Evolutionary conservation across 2,329 filamentous ascomycete species (phyloP), one percentile per base, ranked within the genome.

Genomic region (Fusarium dlaminii): DNA sequence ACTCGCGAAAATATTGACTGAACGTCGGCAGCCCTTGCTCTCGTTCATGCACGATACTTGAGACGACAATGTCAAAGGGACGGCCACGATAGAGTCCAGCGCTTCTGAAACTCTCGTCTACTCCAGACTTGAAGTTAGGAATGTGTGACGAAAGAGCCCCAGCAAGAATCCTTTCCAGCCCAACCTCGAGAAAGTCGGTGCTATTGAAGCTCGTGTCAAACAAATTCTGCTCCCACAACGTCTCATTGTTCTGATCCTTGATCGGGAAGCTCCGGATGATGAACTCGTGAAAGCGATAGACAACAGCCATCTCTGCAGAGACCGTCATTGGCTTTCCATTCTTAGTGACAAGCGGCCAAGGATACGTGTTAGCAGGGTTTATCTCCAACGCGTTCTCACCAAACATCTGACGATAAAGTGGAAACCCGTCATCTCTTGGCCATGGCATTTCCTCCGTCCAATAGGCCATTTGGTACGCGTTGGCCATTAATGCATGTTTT

Each of bases 161-260:
- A 11, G 48, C n/a, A 20, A 52, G 17, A 27, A 52, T 36, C 8
- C n/a, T 36, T 13, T 52, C 48, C n/a, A 52, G 8, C 4, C n/a
- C 17, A 11, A 52, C 17, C 0, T 27, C 0, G 3, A 52, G 17
- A 27, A 52, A 52, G 8, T 32, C 32, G 4, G n/a, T 6, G 11
- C 17, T 20, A 8, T 52, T 52, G 6, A 52, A 22, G n/a, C 30
- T 52, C 1, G 49, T 36, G 0, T 36, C 17, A 10, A 52, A 52
- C 8, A 27, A 1, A 8, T 52, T 52, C 22, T 52, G 48, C 17
- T 36, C 48, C 30, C 48, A 52, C 20, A 51, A 3, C 5, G 48
- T 51, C 17, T 36, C 3, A 14, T 51, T 51, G 2, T 51, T 51
- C 17, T 51, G 48, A 4, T 36, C 17, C 12, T 51, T 51, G 3